These are phyloP conservation scores for Aspergillus candidus DNA, from an alignment of 2,329 filamentous ascomycete genomes.

Conservation along the genomic window DNA sequence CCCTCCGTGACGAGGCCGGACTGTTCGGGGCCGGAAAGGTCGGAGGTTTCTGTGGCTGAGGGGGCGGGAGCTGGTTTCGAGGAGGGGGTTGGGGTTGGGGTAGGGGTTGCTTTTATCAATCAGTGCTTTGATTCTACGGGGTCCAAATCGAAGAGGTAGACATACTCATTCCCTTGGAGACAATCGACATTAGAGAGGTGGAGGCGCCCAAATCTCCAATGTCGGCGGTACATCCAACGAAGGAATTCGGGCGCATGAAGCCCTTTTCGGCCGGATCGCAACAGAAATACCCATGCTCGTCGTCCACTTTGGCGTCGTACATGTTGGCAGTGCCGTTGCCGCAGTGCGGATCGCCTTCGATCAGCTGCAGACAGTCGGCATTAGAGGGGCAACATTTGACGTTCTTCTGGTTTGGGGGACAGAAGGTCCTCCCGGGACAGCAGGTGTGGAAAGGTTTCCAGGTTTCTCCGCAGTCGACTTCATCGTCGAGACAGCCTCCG, in stretches of 20 bases:
- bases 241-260: slow-evolving; percentile 6
- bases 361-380: slow-evolving; percentile 10
- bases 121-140: no score
- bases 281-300: slow-evolving; percentile 16
- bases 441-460: slow-evolving; percentile 15
- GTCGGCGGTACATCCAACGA: slow-evolving; percentile 13
- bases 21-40: not conserved
- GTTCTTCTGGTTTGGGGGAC: slow-evolving; percentile 9
- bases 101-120: no score
- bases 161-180: no score
- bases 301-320: slow-evolving; percentile 11
- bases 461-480: slow-evolving; percentile 17
- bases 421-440: slow-evolving; percentile 13
- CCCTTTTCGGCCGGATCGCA: slow-evolving; percentile 12
- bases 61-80: no score
- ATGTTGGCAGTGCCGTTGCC: slow-evolving; percentile 18
- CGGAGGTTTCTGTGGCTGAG: no score
- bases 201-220: slow-evolving; percentile 3
- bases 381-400: slow-evolving; percentile 14
- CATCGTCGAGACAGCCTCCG: slow-evolving; percentile 12
- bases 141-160: no score
- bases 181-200: not conserved
- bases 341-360: slow-evolving; percentile 16
- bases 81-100: no score
- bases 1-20: not conserved